Evolutionary conservation across 805 yeast species (phyloP).

Genomic region (Cyberlindnera mississippiensis): DNA sequence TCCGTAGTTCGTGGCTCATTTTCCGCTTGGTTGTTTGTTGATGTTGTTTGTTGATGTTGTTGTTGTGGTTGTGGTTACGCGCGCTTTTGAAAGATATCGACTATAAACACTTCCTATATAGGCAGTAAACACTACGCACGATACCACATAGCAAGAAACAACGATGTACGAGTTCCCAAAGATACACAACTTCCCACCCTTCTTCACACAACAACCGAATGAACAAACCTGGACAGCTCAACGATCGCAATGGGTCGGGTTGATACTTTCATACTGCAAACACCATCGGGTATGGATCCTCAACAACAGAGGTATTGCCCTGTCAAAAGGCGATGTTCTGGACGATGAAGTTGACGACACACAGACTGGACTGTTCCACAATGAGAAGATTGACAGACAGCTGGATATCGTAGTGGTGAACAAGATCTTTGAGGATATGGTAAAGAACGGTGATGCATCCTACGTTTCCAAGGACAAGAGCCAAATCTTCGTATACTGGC

Average conservation of each 20-base stretch:
- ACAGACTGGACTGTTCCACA: conserved; percentile 40
- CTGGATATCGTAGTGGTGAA: conserved; percentile 51
- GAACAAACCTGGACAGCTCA: conserved; percentile 74
- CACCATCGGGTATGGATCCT: conserved; percentile 52
- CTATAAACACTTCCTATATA: too few species aligned
- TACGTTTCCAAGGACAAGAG: conserved; percentile 43
- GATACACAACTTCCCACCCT: conserved; percentile 69
- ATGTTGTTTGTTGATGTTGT: too few species aligned
- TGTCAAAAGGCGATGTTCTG: conserved; percentile 22
- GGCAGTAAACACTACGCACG: neutral
- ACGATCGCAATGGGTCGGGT: conserved; percentile 67
- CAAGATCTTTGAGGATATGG: conserved; percentile 56
- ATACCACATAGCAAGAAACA: neutral
- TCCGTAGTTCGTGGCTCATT: conserved; percentile 1
- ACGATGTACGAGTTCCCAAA: conserved; percentile 17
- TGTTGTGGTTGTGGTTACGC: too few species aligned
- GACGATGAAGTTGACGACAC: conserved; percentile 5
- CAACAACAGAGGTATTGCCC: conserved; percentile 32
- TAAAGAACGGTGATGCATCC: conserved; percentile 52
- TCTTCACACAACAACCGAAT: conserved; percentile 87
- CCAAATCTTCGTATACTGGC: conserved; percentile 53
- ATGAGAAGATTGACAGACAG: conserved; percentile 46
- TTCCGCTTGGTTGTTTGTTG: neutral
- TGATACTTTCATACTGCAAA: conserved; percentile 61
- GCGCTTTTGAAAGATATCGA: too few species aligned